A percentile compares a stretch with the other conserved stretches of the same genome.
phyloP scores from a whole-genome alignment of 1,139 yeast genomes.

The Debaryomycetaceae sp. region DNA sequence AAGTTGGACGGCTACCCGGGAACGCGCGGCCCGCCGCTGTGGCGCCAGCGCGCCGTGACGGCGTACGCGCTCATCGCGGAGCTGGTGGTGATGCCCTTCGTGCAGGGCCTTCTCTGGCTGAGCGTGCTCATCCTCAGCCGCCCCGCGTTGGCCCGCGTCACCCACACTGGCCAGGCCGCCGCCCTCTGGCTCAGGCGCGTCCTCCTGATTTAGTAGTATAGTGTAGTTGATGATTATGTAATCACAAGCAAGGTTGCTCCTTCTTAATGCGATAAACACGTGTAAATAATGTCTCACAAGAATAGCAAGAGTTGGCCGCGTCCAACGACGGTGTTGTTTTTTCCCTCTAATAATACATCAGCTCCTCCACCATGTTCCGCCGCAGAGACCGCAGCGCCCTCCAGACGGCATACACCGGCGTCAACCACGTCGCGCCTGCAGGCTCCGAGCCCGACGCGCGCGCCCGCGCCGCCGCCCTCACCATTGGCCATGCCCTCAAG shows the following conservation, averaged over 20 bases:
- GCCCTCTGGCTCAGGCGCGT: background rate
- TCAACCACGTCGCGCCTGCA: slow-evolving; percentile 24
- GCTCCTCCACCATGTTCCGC: slow-evolving; percentile 24
- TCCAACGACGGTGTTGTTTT: background rate
- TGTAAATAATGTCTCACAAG: background rate
- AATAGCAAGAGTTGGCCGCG: background rate
- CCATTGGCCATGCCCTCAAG: slow-evolving; percentile 27
- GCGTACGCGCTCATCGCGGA: slow-evolving; percentile 50
- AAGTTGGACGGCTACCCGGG: slow-evolving; percentile 30
- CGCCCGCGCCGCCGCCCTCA: slow-evolving; percentile 38
- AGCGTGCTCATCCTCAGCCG: slow-evolving; percentile 21
- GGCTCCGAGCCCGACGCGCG: slow-evolving; percentile 25
- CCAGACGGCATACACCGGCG: slow-evolving; percentile 34
- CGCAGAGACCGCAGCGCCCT: slow-evolving; percentile 21
- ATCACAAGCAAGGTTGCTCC: too few relatives aligned
- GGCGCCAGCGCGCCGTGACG: slow-evolving; percentile 22
- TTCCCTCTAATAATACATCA: too few relatives aligned
- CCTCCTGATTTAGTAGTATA: too few relatives aligned
- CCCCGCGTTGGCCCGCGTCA: slow-evolving; percentile 18
- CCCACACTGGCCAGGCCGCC: background rate
- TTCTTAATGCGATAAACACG: too few relatives aligned
- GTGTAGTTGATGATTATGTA: too few relatives aligned
- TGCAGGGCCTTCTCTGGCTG: slow-evolving; percentile 34
- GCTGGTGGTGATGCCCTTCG: slow-evolving; percentile 57
- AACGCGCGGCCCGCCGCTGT: slow-evolving; percentile 1